These are phyloP conservation scores for Cryphonectria japonica DNA, from an alignment of 2,329 filamentous ascomycete species.

Conservation along the genomic window DNA sequence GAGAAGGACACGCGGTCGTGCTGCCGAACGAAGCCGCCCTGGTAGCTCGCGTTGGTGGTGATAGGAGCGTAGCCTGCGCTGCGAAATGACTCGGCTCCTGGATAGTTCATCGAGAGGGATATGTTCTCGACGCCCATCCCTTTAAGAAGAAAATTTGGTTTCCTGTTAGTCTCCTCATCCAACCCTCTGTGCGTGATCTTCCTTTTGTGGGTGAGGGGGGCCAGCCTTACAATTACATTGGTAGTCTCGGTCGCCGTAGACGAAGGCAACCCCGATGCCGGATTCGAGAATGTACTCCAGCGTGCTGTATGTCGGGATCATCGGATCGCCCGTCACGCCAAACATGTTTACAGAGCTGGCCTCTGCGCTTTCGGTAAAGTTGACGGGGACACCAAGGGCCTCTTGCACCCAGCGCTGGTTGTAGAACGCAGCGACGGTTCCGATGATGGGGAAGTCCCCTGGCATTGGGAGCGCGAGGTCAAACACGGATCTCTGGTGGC, in stretches of 20 bases:
- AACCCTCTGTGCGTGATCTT: neutral
- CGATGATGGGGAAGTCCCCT: conserved; percentile 49
- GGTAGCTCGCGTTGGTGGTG: conserved; percentile 43
- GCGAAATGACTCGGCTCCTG: conserved; percentile 46
- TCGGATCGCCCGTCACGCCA: conserved; percentile 42
- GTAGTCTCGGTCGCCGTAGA: conserved; percentile 61
- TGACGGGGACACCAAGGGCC: conserved; percentile 58
- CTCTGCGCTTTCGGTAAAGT: conserved; percentile 49
- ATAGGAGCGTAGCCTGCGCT: conserved; percentile 53
- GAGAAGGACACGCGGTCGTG: conserved; percentile 53
- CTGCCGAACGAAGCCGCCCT: conserved; percentile 51
- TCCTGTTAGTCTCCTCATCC: neutral
- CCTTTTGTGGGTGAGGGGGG: neutral
- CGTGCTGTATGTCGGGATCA: conserved; percentile 31
- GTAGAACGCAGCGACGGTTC: conserved; percentile 55
- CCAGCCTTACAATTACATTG: conserved; percentile 41
- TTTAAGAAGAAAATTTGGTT: conserved; percentile 26
- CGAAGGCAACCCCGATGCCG: conserved; percentile 55
- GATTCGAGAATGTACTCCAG: conserved; percentile 55
- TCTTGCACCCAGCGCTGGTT: conserved; percentile 57
- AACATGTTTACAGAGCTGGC: conserved; percentile 41
- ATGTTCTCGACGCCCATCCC: conserved; percentile 57
- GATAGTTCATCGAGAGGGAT: conserved; percentile 49
- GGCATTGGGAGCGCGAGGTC: conserved; percentile 54
- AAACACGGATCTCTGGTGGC: conserved; percentile 48